Evolutionary conservation across 805 yeast genomes (phyloP).

Genomic region (Saccharomycodes ludwigii): DNA sequence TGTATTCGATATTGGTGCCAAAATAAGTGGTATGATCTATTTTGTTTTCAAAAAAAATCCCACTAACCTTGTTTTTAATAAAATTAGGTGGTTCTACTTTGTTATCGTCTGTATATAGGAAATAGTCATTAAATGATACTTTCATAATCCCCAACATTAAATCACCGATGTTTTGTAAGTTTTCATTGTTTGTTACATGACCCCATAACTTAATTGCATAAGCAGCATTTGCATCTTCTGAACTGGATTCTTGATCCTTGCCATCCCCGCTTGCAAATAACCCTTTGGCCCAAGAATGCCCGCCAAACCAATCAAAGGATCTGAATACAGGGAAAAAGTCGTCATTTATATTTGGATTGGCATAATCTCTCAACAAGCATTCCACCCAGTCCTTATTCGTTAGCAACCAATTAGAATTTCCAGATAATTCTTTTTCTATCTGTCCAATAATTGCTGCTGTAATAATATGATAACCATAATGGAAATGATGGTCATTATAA

Average conservation of each 20-base stretch:
- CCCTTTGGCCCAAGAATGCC: slow-evolving; percentile 75
- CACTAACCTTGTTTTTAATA: slow-evolving; percentile 48
- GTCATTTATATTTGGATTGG: slow-evolving; percentile 46
- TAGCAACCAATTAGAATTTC: slow-evolving; percentile 40
- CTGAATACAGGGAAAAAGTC: slow-evolving; percentile 51
- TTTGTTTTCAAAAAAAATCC: slow-evolving; percentile 62
- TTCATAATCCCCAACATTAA: slow-evolving; percentile 46
- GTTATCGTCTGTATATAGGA: slow-evolving; percentile 37
- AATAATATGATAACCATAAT: slow-evolving; percentile 62
- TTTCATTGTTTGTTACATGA: slow-evolving; percentile 35
- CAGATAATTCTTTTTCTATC: slow-evolving; percentile 33
- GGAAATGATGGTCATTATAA: slow-evolving; percentile 69
- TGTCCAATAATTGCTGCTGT: slow-evolving; percentile 54
- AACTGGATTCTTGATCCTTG: slow-evolving; percentile 60
- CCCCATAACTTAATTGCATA: slow-evolving; percentile 66
- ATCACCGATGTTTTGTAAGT: slow-evolving; percentile 43
- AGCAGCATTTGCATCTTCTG: slow-evolving; percentile 63
- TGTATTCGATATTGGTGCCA: slow-evolving; percentile 57
- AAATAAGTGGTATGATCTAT: slow-evolving; percentile 64
- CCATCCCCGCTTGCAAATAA: slow-evolving; percentile 62
- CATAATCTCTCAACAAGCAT: slow-evolving; percentile 52
- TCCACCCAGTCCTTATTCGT: slow-evolving; percentile 40
- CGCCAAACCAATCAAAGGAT: slow-evolving; percentile 63
- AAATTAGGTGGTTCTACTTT: slow-evolving; percentile 37
- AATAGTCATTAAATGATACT: slow-evolving; percentile 43